Percentiles rank a stretch among this genome's conserved stretches.
Evolutionary conservation across 352 stramenopile genomes (phyloP).

Genomic region (Elongisporangium undulatum): DNA sequence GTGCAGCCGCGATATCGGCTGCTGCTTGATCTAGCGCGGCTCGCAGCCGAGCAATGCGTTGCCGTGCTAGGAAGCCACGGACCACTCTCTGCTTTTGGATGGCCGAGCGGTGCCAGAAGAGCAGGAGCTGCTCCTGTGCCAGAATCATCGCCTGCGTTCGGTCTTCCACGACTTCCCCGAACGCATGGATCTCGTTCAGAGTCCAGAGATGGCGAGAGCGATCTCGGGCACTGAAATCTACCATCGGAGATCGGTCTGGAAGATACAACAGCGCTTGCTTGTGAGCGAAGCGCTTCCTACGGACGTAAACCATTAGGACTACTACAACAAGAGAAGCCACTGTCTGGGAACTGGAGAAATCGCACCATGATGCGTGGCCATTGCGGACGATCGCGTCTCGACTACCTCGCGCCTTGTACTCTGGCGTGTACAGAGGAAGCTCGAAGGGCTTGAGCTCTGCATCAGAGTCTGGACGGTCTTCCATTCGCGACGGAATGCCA

Average conservation of each 20-base stretch:
- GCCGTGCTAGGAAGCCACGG: conserved; percentile 30
- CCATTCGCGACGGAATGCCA: background rate
- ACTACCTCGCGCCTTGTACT: conserved; percentile 21
- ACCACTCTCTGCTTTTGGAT: conserved; percentile 30
- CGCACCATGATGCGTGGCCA: conserved; percentile 19
- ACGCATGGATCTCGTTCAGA: conserved; percentile 29
- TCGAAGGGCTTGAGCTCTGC: conserved; percentile 16
- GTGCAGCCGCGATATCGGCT: conserved; percentile 12
- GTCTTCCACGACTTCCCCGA: conserved; percentile 29
- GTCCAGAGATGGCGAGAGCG: conserved; percentile 40
- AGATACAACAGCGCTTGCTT: conserved; percentile 40
- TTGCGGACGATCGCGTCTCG: conserved; percentile 10
- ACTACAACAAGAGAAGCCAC: background rate
- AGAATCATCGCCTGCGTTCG: conserved; percentile 27
- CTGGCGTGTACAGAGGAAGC: conserved; percentile 29
- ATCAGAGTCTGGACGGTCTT: conserved; percentile 1
- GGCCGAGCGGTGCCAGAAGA: conserved; percentile 33
- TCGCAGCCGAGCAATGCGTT: conserved; percentile 23
- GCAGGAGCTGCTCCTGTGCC: conserved; percentile 28
- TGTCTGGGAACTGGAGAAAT: background rate
- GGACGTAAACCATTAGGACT: background rate
- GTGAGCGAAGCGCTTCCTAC: conserved; percentile 30
- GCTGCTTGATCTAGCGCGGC: conserved; percentile 20
- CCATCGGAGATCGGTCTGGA: conserved; percentile 27
- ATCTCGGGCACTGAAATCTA: conserved; percentile 34